Conservation (phyloP, 345 rosid genomes). For the Citrus unshiu region DNA sequence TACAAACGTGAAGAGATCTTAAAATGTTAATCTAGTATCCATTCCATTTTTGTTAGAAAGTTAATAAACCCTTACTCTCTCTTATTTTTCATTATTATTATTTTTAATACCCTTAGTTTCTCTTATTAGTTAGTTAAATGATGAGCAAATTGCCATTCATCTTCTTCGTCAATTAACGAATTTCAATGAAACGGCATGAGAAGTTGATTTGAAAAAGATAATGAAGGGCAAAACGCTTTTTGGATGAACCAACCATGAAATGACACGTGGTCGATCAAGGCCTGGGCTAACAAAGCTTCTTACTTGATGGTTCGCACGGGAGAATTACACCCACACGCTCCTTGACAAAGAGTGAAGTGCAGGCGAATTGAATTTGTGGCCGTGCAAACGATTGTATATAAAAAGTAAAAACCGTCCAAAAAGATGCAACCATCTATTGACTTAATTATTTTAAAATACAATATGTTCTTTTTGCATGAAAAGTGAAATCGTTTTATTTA, state of each 20-base stretch:
- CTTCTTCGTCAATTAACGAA: background rate
- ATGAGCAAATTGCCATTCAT: background rate
- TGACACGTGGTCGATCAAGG: background rate
- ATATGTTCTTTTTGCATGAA: no score
- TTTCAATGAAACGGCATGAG: background rate
- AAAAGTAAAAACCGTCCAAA: background rate
- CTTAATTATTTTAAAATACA: no score
- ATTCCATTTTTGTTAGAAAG: background rate
- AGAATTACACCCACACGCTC: conserved; percentile 1
- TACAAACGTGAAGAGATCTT: background rate
- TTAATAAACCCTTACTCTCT: no score
- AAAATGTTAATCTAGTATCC: background rate
- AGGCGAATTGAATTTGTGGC: background rate
- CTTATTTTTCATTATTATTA: background rate
- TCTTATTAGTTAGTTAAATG: background rate
- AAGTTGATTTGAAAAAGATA: background rate
- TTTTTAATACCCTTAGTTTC: no score
- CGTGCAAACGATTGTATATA: background rate
- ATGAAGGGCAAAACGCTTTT: background rate
- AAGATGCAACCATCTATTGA: no score
- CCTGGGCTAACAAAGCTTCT: background rate
- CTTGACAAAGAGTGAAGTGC: background rate
- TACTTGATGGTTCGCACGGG: background rate
- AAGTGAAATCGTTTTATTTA: no score
- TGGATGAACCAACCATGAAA: background rate